Evolutionary conservation across 2,329 filamentous ascomycete species (phyloP).

Genomic region (Blastomyces silverae): DNA sequence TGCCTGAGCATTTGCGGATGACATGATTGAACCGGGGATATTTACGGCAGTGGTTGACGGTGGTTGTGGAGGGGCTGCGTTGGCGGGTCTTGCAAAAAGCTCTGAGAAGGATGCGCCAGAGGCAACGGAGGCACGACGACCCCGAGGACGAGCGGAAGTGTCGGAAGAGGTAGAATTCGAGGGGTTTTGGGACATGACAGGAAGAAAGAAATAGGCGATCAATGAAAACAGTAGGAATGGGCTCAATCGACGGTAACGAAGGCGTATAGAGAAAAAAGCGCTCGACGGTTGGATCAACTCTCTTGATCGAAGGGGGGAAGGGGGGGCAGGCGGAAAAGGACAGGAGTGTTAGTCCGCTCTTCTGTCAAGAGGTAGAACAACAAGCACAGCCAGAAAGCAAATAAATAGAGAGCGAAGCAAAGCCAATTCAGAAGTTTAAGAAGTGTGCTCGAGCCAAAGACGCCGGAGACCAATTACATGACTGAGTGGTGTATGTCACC

Average conservation of each 20-base stretch:
- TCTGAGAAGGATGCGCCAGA: slow-evolving; percentile 38
- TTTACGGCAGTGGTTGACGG: slow-evolving; percentile 51
- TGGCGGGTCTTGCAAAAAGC: slow-evolving; percentile 33
- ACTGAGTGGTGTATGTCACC: not conserved
- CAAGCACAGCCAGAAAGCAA: not conserved
- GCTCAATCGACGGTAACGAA: not conserved
- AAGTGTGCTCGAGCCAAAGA: not conserved
- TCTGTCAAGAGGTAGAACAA: not conserved
- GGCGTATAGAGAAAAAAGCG: not conserved
- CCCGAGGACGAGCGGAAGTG: slow-evolving; percentile 31
- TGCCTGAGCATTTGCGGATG: slow-evolving; percentile 47
- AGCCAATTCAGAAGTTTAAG: not conserved
- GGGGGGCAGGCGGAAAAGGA: too few relatives aligned
- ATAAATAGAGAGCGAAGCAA: not conserved
- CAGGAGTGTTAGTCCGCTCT: too few relatives aligned
- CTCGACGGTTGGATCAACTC: not conserved
- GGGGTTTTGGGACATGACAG: slow-evolving; percentile 40
- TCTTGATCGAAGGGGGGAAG: not conserved
- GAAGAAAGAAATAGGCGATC: slow-evolving; percentile 7
- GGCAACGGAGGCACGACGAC: slow-evolving; percentile 44
- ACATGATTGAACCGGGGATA: slow-evolving; percentile 25
- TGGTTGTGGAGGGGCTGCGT: slow-evolving; percentile 24
- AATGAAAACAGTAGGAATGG: not conserved
- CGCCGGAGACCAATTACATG: slow-evolving; percentile 3
- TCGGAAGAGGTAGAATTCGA: slow-evolving; percentile 37